Evolutionary conservation across 2,329 filamentous ascomycete genomes (phyloP), one percentile per base, ranked within the genome.

Genomic region (Plenodomus tracheiphilus): DNA sequence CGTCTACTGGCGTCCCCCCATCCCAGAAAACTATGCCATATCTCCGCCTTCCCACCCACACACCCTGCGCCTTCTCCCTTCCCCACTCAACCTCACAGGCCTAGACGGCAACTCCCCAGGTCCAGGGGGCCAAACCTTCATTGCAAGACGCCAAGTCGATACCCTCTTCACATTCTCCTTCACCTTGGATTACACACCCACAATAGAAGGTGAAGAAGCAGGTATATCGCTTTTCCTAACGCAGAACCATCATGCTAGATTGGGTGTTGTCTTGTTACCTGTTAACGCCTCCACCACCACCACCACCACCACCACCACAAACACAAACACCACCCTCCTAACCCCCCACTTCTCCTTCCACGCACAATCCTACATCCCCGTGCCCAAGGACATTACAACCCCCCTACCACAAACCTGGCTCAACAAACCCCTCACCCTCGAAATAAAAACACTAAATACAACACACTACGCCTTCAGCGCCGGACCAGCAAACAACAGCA

Each of bases 191-290:
- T 83, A 78, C 55, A 46, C 59, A 0, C 76, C 80, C 0, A 62
- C 62, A 0, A 49, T 49, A 0, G 39, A 61, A 0, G 74, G 75
- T 1, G 75, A 81, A 49, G 81, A 84, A 61, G 77, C 79, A 1
- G 81, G 81, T 0, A 68, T 83, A 4, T 77, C 77, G 0, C 70
- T 77, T 0, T 84, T 84, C 59, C 66, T 84, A 28, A 81, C 77
- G 0, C 58, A 68, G 30, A 51, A 78, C 53, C 77, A 82, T 49
- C 80, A 83, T 43, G 66, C 80, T 7, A 77, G 81, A 36, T 58
- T 83, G 9, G 71, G 71, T n/a, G 45, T 73, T 7, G 58, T 66
- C 2, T 40, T 66, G 20, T 59, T 68, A n/a, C n/a, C n/a, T n/a
- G n/a, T n/a, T n/a, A n/a, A n/a, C n/a, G n/a, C n/a, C n/a, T n/a